Percentiles rank a stretch among this genome's conserved stretches.
These are phyloP conservation scores for Aspergillus novofumigatus DNA, from an alignment of 2,329 filamentous ascomycete genomes.

Conservation along the genomic window DNA sequence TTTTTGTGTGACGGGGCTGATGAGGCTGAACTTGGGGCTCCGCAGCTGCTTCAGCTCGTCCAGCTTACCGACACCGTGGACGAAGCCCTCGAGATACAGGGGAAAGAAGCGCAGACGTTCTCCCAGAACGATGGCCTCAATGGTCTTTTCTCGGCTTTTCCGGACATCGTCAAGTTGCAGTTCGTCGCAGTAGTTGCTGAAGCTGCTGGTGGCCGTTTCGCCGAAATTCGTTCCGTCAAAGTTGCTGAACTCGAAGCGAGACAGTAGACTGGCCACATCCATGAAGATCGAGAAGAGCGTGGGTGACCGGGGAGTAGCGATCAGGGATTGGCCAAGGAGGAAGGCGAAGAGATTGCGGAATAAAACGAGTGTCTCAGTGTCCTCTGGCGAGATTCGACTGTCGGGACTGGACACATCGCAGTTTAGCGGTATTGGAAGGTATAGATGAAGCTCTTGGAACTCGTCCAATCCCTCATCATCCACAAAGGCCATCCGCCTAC, in stretches of 20 bases:
- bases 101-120: slow-evolving; percentile 78
- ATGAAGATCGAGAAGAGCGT: slow-evolving; percentile 59
- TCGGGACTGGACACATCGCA: slow-evolving; percentile 42
- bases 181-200: slow-evolving; percentile 66
- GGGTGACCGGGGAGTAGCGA: slow-evolving; percentile 53
- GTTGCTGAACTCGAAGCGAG: slow-evolving; percentile 58
- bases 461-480: slow-evolving; percentile 45
- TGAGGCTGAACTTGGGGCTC: slow-evolving; percentile 64
- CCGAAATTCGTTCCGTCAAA: slow-evolving; percentile 61
- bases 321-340: slow-evolving; percentile 57
- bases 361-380: slow-evolving; percentile 54
- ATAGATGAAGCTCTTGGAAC: slow-evolving; percentile 48
- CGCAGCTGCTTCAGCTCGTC: slow-evolving; percentile 67
- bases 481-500: slow-evolving; percentile 44
- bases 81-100: slow-evolving; percentile 87
- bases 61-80: slow-evolving; percentile 83
- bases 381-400: slow-evolving; percentile 39
- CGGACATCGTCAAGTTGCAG: slow-evolving; percentile 74
- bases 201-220: slow-evolving; percentile 52
- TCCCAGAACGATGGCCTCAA: slow-evolving; percentile 84
- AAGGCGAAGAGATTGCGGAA: slow-evolving; percentile 64
- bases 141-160: slow-evolving; percentile 76
- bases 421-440: slow-evolving; percentile 55
- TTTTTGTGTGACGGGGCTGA: slow-evolving; percentile 68
- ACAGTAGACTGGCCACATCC: slow-evolving; percentile 55